A percentile compares a stretch with the other conserved stretches of the same genome.
These are phyloP conservation scores for Yamadazyma blattariae DNA, from an alignment of 1,139 yeast species.

Conservation along the genomic window DNA sequence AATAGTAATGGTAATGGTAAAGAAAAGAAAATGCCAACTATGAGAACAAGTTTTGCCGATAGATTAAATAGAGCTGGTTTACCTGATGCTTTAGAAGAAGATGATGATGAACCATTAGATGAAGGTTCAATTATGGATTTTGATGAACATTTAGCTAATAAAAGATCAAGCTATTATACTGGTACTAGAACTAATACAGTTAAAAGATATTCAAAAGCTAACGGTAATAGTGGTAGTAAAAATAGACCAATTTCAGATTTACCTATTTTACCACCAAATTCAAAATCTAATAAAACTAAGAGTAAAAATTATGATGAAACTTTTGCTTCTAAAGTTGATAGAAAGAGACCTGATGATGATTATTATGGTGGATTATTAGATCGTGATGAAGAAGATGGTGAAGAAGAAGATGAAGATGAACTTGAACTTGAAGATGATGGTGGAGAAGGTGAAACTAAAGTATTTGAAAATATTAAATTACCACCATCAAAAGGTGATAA, in stretches of 20 bases:
- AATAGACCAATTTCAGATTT: slow-evolving; percentile 32
- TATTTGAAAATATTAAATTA: slow-evolving; percentile 45
- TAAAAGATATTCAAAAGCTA: slow-evolving; percentile 17
- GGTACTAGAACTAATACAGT: slow-evolving; percentile 23
- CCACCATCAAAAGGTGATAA: slow-evolving; percentile 26
- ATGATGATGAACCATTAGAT: slow-evolving; percentile 30
- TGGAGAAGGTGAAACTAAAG: slow-evolving; percentile 21
- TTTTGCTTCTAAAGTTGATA: slow-evolving; percentile 33
- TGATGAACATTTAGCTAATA: slow-evolving; percentile 41
- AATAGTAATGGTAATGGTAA: slow-evolving; percentile 28
- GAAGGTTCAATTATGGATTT: slow-evolving; percentile 42
- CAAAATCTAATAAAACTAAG: slow-evolving; percentile 7
- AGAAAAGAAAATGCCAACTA: slow-evolving; percentile 20
- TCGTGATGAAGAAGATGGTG: slow-evolving; percentile 15
- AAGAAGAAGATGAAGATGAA: slow-evolving; percentile 21
- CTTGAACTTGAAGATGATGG: slow-evolving; percentile 14
- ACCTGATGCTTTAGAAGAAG: slow-evolving; percentile 27
- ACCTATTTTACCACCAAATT: slow-evolving; percentile 29
- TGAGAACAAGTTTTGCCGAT: slow-evolving; percentile 46
- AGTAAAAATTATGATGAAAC: slow-evolving; percentile 28
- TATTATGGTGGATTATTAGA: slow-evolving; percentile 19
- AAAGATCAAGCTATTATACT: slow-evolving; percentile 37
- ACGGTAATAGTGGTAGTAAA: slow-evolving; percentile 2
- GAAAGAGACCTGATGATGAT: slow-evolving; percentile 18
- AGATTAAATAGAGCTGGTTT: slow-evolving; percentile 39